Conservation (phyloP, 2,329 filamentous ascomycete genomes). For the Nothomitra cinnamomea region DNA sequence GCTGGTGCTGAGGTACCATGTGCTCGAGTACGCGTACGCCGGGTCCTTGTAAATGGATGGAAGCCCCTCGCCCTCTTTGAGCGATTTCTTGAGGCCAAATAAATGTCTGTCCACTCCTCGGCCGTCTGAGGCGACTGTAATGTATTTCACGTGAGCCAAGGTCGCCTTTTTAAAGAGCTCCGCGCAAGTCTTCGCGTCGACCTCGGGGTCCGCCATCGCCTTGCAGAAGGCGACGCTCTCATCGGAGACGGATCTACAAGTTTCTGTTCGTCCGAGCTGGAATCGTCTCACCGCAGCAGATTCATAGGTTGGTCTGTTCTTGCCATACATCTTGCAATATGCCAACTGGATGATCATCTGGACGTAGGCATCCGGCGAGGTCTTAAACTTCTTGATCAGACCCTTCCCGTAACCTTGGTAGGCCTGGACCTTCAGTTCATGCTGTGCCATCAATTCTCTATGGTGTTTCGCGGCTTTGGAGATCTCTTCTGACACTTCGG, state of each 20-base stretch:
- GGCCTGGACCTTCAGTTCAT: slow-evolving; percentile 84
- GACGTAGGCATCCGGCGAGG: slow-evolving; percentile 90
- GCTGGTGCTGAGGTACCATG: slow-evolving; percentile 77
- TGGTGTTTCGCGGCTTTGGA: slow-evolving; percentile 67
- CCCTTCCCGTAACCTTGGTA: slow-evolving; percentile 98
- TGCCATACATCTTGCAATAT: slow-evolving; percentile 98
- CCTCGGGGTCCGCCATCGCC: slow-evolving; percentile 56
- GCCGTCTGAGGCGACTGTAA: slow-evolving; percentile 72
- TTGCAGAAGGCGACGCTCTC: slow-evolving; percentile 82
- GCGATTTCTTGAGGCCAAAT: slow-evolving; percentile 87
- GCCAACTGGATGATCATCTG: slow-evolving; percentile 98
- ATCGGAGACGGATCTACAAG: slow-evolving; percentile 80
- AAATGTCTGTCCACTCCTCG: slow-evolving; percentile 91
- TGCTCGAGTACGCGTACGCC: slow-evolving; percentile 64
- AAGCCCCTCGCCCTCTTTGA: slow-evolving; percentile 63
- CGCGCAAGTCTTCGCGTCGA: slow-evolving; percentile 46
- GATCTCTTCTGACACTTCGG: slow-evolving; percentile 60
- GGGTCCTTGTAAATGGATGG: slow-evolving; percentile 79
- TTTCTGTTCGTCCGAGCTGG: slow-evolving; percentile 92
- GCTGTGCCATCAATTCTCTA: slow-evolving; percentile 60
- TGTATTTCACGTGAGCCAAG: slow-evolving; percentile 75
- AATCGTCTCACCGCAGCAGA: slow-evolving; percentile 88
- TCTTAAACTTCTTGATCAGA: slow-evolving; percentile 98
- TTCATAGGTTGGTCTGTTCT: slow-evolving; percentile 94
- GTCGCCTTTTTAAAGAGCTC: slow-evolving; percentile 70